phyloP scores from a whole-genome alignment of 176 grass and related monocot species.

The Alopecurus myosuroides region DNA sequence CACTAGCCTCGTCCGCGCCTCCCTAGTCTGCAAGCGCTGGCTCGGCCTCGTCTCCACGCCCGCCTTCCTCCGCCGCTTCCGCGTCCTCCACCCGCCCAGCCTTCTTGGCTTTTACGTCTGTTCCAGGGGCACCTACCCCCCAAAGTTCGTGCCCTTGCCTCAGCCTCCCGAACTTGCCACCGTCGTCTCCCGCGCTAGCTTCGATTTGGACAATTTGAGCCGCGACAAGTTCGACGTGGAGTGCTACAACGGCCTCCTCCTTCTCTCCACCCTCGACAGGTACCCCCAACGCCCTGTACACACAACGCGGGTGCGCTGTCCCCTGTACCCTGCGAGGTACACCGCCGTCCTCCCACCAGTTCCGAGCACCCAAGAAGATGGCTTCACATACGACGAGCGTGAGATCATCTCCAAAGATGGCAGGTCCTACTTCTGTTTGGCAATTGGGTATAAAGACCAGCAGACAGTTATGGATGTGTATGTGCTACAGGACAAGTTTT shows the following conservation, averaged over 20 bases:
- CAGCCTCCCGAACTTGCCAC: background rate
- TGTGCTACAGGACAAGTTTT: background rate
- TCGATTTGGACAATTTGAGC: background rate
- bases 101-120: background rate
- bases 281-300: too few relatives aligned
- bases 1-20: background rate
- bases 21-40: background rate
- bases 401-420: background rate
- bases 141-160: background rate
- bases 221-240: background rate
- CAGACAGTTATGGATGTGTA: background rate
- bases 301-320: background rate
- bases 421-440: background rate
- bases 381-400: background rate
- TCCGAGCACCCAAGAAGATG: background rate
- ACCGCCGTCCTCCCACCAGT: background rate
- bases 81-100: background rate
- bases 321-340: background rate
- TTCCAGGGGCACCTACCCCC: rapidly evolving
- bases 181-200: background rate
- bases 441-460: background rate
- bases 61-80: slow-evolving; percentile 4
- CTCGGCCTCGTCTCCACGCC: background rate
- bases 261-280: background rate
- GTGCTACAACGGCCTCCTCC: background rate